Percentiles rank a stretch among this genome's conserved stretches.
These are phyloP conservation scores for Mycena sp. DNA, from an alignment of 1,284 basidiomycete genomes.

Conservation along the genomic window DNA sequence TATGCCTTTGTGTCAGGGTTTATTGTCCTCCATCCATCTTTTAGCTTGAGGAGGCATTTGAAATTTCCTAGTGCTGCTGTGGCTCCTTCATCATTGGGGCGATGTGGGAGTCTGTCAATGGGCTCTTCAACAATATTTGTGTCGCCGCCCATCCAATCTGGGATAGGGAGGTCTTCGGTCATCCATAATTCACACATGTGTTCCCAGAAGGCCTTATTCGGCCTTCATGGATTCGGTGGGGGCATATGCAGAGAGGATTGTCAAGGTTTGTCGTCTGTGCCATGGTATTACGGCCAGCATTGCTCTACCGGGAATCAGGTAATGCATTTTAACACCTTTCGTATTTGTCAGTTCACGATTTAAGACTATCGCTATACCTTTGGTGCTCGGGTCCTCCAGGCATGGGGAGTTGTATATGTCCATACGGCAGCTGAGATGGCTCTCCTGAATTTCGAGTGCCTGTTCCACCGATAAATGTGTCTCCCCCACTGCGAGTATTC, in stretches of 20 bases:
- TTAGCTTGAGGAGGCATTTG: neutral
- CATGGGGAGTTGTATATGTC: conserved; percentile 10
- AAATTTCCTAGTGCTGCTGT: neutral
- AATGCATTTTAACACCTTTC: neutral
- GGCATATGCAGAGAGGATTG: conserved; percentile 23
- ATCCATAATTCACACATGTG: conserved; percentile 4
- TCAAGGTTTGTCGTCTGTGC: conserved; percentile 10
- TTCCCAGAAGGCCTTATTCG: conserved; percentile 24
- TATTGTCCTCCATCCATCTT: conserved; percentile 19
- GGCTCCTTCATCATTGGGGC: neutral
- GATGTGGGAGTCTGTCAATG: conserved; percentile 21
- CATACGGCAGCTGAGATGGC: neutral
- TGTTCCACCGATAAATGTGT: conserved; percentile 18
- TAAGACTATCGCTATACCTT: no score
- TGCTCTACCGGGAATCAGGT: conserved; percentile 29
- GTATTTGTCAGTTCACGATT: conserved; percentile 25
- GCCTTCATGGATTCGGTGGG: conserved; percentile 23
- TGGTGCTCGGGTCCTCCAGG: conserved; percentile 7
- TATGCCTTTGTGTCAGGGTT: conserved; percentile 11
- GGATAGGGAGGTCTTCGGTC: conserved; percentile 9
- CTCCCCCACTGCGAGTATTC: conserved; percentile 8
- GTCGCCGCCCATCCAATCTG: conserved; percentile 13
- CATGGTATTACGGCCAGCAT: conserved; percentile 20
- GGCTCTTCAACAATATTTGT: conserved; percentile 16
- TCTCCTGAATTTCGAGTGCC: no score